Conservation (phyloP, 306 rosid species). For the Cucumis hystrix region DNA sequence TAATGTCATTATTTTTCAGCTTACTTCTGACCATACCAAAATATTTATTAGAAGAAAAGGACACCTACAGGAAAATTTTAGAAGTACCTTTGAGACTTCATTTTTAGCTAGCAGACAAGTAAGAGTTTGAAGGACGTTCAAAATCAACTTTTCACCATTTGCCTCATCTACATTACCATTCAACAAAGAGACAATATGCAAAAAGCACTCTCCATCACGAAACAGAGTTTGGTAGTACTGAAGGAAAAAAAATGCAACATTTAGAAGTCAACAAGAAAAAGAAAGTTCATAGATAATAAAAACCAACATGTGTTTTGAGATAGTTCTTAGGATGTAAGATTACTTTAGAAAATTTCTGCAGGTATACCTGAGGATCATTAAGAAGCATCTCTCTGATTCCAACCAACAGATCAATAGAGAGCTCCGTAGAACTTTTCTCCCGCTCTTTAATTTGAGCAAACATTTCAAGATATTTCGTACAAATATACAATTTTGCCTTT, state of each 20-base stretch:
- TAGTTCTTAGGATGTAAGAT: not conserved
- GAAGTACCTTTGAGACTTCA: constrained; percentile 75
- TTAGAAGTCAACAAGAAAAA: constrained; percentile 18
- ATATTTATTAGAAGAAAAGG: not conserved
- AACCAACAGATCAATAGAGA: constrained; percentile 65
- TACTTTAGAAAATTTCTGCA: constrained; percentile 6
- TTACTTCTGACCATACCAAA: not conserved
- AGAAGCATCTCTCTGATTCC: constrained; percentile 71
- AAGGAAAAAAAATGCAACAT: constrained; percentile 13
- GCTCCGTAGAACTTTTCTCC: constrained; percentile 49
- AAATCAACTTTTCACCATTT: constrained; percentile 59
- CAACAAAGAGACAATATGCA: constrained; percentile 88
- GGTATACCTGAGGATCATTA: constrained; percentile 50
- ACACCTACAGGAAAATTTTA: not conserved
- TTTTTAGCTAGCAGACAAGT: constrained; percentile 74
- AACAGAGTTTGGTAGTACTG: constrained; percentile 93
- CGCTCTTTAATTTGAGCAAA: constrained; percentile 80
- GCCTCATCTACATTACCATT: constrained; percentile 59
- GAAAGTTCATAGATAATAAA: not conserved
- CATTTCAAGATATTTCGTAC: constrained; percentile 80
- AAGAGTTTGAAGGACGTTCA: constrained; percentile 87
- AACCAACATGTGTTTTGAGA: not conserved
- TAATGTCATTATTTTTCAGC: not conserved
- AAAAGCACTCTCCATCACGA: constrained; percentile 94
- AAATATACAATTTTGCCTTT: constrained; percentile 60